Conservation (phyloP, 2,329 filamentous ascomycete species). For the Tolypocladium album region DNA sequence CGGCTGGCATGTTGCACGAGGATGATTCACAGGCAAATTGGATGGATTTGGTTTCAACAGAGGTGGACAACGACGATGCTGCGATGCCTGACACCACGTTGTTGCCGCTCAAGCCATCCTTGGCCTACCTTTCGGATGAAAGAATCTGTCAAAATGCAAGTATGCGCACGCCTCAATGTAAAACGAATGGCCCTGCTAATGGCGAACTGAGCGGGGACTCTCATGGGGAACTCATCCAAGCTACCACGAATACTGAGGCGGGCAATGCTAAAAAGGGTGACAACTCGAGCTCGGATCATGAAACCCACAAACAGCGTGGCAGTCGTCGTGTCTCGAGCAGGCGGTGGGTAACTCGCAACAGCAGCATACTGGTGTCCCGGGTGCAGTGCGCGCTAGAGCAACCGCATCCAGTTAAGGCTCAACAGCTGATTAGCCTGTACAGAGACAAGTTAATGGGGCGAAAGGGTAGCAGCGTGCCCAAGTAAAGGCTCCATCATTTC, state of each 20-base stretch:
- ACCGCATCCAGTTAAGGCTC: slow-evolving; percentile 17
- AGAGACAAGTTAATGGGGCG: slow-evolving; percentile 11
- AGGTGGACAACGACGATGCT: background rate
- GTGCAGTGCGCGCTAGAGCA: slow-evolving; percentile 18
- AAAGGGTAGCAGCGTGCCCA: slow-evolving; percentile 9
- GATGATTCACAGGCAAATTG: background rate
- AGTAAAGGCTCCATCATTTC: slow-evolving; percentile 1
- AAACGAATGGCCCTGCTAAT: too few species aligned
- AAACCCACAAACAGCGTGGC: background rate
- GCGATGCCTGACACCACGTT: background rate
- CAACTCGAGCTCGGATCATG: background rate
- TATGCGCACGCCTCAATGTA: background rate
- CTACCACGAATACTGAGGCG: background rate
- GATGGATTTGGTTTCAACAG: background rate
- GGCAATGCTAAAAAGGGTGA: background rate
- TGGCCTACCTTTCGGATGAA: background rate
- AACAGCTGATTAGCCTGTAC: slow-evolving; percentile 17
- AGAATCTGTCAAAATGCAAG: background rate
- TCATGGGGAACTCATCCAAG: background rate
- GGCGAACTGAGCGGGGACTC: background rate
- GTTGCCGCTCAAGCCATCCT: too few species aligned
- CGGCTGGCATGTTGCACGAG: background rate
- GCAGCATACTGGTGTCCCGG: slow-evolving; percentile 13
- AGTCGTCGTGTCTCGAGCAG: slow-evolving; percentile 6
- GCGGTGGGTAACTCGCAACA: slow-evolving; percentile 10